A percentile compares a stretch with the other conserved stretches of the same genome.
phyloP scores from a whole-genome alignment of 179 eudicot genomes.

The Beta macrorhiza region DNA sequence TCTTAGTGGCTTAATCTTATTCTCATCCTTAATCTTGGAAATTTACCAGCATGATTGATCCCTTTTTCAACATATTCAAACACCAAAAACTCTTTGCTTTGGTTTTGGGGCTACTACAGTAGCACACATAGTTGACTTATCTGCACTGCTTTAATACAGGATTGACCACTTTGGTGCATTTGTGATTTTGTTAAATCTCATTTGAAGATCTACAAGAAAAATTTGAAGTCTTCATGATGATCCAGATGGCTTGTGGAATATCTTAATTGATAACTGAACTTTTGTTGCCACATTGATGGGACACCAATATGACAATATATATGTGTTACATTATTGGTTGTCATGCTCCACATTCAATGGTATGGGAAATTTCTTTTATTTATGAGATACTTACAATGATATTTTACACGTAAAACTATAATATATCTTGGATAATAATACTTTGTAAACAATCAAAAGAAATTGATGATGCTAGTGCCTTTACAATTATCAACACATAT shows the following conservation, averaged over 20 bases:
- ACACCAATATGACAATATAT: not conserved
- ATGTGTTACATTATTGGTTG: not conserved
- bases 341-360: not conserved
- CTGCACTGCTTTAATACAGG: slow-evolving; percentile 5
- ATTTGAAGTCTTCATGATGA: not conserved
- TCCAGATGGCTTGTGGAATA: slow-evolving; percentile 4
- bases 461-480: no score
- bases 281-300: slow-evolving; percentile 8
- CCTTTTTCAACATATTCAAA: slow-evolving; percentile 27
- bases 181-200: slow-evolving; percentile 24
- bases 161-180: slow-evolving; percentile 23
- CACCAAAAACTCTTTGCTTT: slow-evolving; percentile 16
- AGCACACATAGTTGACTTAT: slow-evolving; percentile 20
- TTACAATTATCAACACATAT: no score
- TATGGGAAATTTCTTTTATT: not conserved
- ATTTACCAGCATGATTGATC: slow-evolving; percentile 12
- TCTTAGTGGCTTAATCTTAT: slow-evolving; percentile 24
- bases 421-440: no score
- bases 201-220: not conserved
- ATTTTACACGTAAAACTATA: no score
- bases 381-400: not conserved
- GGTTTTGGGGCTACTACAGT: slow-evolving; percentile 1
- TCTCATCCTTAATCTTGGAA: slow-evolving; percentile 14
- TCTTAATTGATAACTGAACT: not conserved
- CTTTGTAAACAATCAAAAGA: no score